Evolutionary conservation across 495 filamentous ascomycete species (phyloP), one percentile per base, ranked within the genome.

Genomic region (Evernia prunastri): DNA sequence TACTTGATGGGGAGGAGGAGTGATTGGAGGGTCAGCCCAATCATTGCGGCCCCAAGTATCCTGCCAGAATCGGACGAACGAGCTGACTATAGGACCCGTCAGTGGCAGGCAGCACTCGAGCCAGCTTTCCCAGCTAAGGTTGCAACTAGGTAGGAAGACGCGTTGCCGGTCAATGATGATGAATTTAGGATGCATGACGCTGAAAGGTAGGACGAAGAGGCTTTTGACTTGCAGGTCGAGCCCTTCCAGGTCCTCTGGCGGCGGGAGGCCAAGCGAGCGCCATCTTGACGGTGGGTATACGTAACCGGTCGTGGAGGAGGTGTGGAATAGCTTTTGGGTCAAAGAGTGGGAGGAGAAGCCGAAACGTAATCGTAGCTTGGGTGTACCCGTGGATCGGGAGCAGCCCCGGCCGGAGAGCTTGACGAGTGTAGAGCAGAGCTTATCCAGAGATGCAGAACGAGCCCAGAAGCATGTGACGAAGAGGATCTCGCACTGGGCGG

Each of bases 381-480:
- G 68, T 23, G 60, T 67, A 17, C 69, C 71, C 23, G 56, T 49
- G n/a, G 49, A 31, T 1, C 63, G 65, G 4, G 63, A 39, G 1
- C 68, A 29, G n/a, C 69, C 71, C 42, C 63, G 72, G 33, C 65
- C 63, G 15, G 86, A 87, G 15, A 89, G 78, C 31, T 71, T 72
- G 36, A 73, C 68, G 0, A 89, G 79, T 18, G 81, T 72, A 40
- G 77, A 70, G 58, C 67, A 70, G 29, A 91, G 70, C 1, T 75
- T 75, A 5, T 72, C 70, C 58, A 85, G 75, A 1, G 82, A 83
- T 6, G 74, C 67, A 1, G 87, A 89, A 3, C 74, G 70, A 1
- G 86, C 84, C 89, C 88, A 92, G 73, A 89, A 92, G 70, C 89
- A 91, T 18, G 89, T 91, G 5, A 89, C 86, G 53, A 92, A 76